Conservation (phyloP, 1,284 basidiomycete genomes). For the Tylopilus sp. region DNA sequence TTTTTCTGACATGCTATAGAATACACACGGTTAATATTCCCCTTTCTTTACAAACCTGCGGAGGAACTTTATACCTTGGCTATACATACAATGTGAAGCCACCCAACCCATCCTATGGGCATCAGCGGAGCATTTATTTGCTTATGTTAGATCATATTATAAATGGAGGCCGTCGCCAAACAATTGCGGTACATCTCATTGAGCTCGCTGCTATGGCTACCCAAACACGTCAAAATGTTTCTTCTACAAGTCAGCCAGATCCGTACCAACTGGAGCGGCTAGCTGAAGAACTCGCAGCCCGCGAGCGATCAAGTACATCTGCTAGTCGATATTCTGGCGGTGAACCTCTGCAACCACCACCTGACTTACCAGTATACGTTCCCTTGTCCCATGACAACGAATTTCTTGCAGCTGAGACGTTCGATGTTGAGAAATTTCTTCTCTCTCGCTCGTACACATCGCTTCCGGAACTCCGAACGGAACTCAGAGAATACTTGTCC, state of each 20-base stretch:
- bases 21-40: neutral
- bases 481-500: slow-evolving; percentile 83
- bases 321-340: slow-evolving; percentile 3
- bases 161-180: slow-evolving; percentile 27
- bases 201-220: slow-evolving; percentile 15
- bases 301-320: slow-evolving; percentile 41
- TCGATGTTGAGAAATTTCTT: slow-evolving; percentile 86
- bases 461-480: slow-evolving; percentile 80
- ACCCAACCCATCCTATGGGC: too few species aligned
- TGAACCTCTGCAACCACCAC: slow-evolving; percentile 14
- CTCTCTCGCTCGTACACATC: slow-evolving; percentile 84
- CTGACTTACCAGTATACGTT: slow-evolving; percentile 67
- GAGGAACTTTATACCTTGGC: neutral
- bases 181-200: slow-evolving; percentile 2
- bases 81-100: neutral
- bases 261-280: slow-evolving; percentile 66
- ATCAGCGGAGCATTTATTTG: slow-evolving; percentile 1
- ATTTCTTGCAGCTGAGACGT: slow-evolving; percentile 63
- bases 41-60: neutral
- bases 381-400: slow-evolving; percentile 80
- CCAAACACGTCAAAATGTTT: slow-evolving; percentile 15
- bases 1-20: neutral
- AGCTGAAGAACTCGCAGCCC: slow-evolving; percentile 64
- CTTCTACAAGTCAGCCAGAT: slow-evolving; percentile 35
- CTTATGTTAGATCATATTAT: slow-evolving; percentile 22